Evolutionary conservation across 768 basidiomycete genomes (phyloP).

Genomic region (Leccinum obscurum): DNA sequence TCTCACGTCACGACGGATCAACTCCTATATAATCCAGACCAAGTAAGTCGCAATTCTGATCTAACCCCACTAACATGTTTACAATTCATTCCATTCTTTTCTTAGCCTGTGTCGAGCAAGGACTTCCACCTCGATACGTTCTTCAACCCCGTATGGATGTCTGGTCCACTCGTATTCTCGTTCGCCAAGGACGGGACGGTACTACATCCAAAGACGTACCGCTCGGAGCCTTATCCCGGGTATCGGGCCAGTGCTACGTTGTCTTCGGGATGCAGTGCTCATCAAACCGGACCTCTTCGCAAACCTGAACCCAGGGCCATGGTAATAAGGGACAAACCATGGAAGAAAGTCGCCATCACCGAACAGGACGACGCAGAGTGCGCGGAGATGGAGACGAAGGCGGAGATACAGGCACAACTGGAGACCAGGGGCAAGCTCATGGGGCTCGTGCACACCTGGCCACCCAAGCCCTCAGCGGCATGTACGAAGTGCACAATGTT

Average conservation of each 20-base stretch:
- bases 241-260: neutral
- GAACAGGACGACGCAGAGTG: constrained; percentile 29
- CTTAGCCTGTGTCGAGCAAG: neutral
- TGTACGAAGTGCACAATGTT: constrained; percentile 11
- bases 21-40: neutral
- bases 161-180: constrained; percentile 24
- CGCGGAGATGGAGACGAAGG: neutral
- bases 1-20: neutral
- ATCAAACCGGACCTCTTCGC: neutral
- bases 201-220: constrained; percentile 3
- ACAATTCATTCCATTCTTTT: neutral
- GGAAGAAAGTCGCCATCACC: constrained; percentile 32
- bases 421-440: constrained; percentile 2
- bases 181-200: constrained; percentile 23
- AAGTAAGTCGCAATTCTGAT: constrained; percentile 1
- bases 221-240: neutral
- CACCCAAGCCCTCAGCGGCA: constrained; percentile 13
- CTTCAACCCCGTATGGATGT: constrained; percentile 40
- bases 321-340: constrained; percentile 17
- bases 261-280: neutral
- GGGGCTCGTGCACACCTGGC: constrained; percentile 25
- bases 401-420: neutral
- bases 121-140: constrained; percentile 56
- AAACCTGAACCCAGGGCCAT: neutral
- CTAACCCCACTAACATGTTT: neutral